Evolutionary conservation across 1,284 basidiomycete genomes (phyloP).

Genomic region (Cerioporus squamosus): DNA sequence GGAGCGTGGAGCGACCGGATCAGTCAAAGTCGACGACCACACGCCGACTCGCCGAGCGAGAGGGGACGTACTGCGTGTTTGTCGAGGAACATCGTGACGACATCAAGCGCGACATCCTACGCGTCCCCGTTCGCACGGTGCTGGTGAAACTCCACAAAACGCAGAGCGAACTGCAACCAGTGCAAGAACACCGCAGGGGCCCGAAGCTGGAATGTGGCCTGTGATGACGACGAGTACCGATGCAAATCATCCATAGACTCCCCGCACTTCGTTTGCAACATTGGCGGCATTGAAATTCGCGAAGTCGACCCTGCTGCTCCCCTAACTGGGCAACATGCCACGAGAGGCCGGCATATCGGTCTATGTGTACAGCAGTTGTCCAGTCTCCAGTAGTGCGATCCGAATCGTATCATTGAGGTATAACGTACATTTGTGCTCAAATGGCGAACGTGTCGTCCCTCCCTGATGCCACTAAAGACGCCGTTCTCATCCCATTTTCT

Average conservation of each 20-base stretch:
- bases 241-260: neutral
- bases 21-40: too few relatives aligned
- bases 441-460: slow-evolving; percentile 34
- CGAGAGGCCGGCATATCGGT: slow-evolving; percentile 20
- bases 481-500: slow-evolving; percentile 26
- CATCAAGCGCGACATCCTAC: slow-evolving; percentile 63
- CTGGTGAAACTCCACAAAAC: slow-evolving; percentile 77
- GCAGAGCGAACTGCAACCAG: slow-evolving; percentile 72
- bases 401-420: too few relatives aligned
- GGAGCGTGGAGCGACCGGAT: too few relatives aligned
- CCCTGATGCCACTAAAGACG: slow-evolving; percentile 28
- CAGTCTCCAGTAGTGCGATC: too few relatives aligned
- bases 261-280: slow-evolving; percentile 38
- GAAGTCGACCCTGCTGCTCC: slow-evolving; percentile 29
- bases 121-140: slow-evolving; percentile 57
- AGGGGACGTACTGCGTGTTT: too few relatives aligned
- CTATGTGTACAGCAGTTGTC: slow-evolving; percentile 17
- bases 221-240: slow-evolving; percentile 26
- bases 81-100: too few relatives aligned
- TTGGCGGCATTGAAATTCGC: slow-evolving; percentile 31
- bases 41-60: too few relatives aligned
- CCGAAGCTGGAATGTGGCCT: slow-evolving; percentile 38
- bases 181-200: slow-evolving; percentile 61
- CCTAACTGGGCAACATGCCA: slow-evolving; percentile 1
- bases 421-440: slow-evolving; percentile 28